Percentiles rank a stretch among this genome's conserved stretches.
Evolutionary conservation across 2,329 filamentous ascomycete species (phyloP).

Genomic region (Nigrospora sphaerica): DNA sequence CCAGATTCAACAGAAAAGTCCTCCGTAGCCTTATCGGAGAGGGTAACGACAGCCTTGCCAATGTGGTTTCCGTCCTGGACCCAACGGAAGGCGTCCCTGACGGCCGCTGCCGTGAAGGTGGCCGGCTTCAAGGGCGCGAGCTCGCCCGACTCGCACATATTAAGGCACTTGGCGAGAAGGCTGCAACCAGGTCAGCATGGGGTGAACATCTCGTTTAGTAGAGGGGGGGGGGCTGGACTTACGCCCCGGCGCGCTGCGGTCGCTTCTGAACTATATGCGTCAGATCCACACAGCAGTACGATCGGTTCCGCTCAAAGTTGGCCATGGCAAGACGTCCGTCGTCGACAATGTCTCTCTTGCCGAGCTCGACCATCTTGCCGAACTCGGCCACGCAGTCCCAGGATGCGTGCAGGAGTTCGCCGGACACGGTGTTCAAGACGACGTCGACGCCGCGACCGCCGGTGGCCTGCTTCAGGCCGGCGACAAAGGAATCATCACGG

Average conservation of each 20-base stretch:
- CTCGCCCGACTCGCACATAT: background rate
- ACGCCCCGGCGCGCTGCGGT: too few relatives aligned
- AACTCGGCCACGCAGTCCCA: constrained; percentile 6
- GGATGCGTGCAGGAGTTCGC: constrained; percentile 5
- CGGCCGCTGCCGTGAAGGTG: background rate
- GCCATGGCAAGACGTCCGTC: constrained; percentile 26
- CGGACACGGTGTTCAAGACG: constrained; percentile 6
- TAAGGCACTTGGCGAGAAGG: background rate
- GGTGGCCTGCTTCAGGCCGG: constrained; percentile 2
- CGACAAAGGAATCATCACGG: constrained; percentile 4
- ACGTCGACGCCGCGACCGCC: constrained; percentile 6
- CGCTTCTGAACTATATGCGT: background rate
- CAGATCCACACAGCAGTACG: background rate
- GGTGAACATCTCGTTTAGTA: too few relatives aligned
- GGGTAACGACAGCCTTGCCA: background rate
- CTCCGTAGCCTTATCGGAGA: background rate
- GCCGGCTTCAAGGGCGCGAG: background rate
- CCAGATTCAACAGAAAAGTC: background rate
- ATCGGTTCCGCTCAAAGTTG: constrained; percentile 21
- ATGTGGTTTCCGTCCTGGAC: background rate
- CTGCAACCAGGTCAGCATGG: background rate
- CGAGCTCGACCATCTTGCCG: constrained; percentile 8
- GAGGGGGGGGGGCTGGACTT: too few relatives aligned
- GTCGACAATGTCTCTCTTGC: constrained; percentile 9
- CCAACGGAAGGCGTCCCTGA: background rate